Evolutionary conservation across 176 grass and related monocot genomes (phyloP), one percentile per base, ranked within the genome.

Genomic region (Hyparrhenia diplandra): DNA sequence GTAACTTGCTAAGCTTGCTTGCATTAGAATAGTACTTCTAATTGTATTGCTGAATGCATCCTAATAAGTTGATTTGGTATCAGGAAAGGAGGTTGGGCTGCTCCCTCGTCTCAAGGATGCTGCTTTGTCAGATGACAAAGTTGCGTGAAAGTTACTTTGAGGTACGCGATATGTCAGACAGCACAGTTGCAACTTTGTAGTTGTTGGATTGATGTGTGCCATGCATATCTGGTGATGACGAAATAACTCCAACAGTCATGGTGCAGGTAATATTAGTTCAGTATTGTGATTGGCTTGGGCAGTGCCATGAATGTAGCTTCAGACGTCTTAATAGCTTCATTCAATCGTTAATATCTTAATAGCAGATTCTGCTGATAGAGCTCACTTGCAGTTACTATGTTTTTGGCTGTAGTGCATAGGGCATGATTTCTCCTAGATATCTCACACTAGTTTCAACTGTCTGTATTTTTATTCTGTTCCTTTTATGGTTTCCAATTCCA

Each of bases 31-130:
- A 77, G 63, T 75, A 76, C 47, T 49, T 49, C 14, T 77, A 54
- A 74, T 78, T 40, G 40, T 28, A 57, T 49, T 37, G 79, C 21
- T 35, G 8, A 25, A 63, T 8, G 25, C 76, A 25, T 31, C 67
- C 27, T 86, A 64, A 71, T 89, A 57, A 64, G 60, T 86, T 77
- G 37, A 27, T 74, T 87, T 35, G 45, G 28, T 25, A 84, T 75
- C 86, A 98, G 96, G 68, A 91, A 95, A 68, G 76, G 70, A 84
- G 96, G 92, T 41, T 89, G 87, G 90, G 82, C 87, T 40, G 96
- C 96, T 72, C 96, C n/a, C 92, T 88, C 92, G 92, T 46, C 90
- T 98, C 28, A 98, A 95, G 86, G 92, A 98, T 80, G 92, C 90
- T 76, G 83, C 76, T 84, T 82, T 98, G 11, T 98, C 90, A 21